Evolutionary conservation across 805 yeast genomes (phyloP), one percentile per base, ranked within the genome.

Genomic region (Wickerhamomyces bisporus): DNA sequence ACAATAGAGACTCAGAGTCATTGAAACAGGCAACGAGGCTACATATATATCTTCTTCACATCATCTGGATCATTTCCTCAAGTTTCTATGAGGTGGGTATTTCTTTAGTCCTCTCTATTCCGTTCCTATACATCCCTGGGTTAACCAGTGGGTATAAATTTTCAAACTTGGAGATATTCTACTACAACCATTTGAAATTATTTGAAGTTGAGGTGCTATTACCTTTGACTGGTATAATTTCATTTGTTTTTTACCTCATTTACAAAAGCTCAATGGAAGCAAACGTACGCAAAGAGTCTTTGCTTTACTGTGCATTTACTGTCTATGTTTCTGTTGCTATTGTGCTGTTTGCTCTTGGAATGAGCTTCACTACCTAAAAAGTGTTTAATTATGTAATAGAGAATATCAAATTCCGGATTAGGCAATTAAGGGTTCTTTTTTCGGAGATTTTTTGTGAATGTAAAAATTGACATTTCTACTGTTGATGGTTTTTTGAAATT

Each of bases 51-150:
- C 32, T 50, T 50, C 18, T 47, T 48, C 19, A 31, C 14, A 7
- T 32, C 2, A 15, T 35, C 7, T 39, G 40, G 40, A 41, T 50
- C 23, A 20, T 42, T 3, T 13, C 44, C 15, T 42, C 51, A 15
- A 39, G 42, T 33, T 18, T 48, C 2, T 46, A 50, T 13, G 57
- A 53, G 34, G 53, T 62, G 18, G 72, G 71, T 1, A 55, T 62
- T 32, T 39, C 63, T 2, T 46, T 65, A 19, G 42, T 65, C 3
- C 41, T 63, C 15, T 65, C 70, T 24, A 62, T 65, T 12, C 60
- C 66, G 37, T 65, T 66, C 56, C 62, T 65, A 27, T 67, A 62
- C 43, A 64, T 63, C 2, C 68, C 67, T 3, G 61, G 56, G 2
- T 57, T 65, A 30, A 52, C 52, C 23, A 49, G 49, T 13, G 47